Evolutionary conservation across 2,329 filamentous ascomycete genomes (phyloP).

Genomic region (Colletotrichum horii): DNA sequence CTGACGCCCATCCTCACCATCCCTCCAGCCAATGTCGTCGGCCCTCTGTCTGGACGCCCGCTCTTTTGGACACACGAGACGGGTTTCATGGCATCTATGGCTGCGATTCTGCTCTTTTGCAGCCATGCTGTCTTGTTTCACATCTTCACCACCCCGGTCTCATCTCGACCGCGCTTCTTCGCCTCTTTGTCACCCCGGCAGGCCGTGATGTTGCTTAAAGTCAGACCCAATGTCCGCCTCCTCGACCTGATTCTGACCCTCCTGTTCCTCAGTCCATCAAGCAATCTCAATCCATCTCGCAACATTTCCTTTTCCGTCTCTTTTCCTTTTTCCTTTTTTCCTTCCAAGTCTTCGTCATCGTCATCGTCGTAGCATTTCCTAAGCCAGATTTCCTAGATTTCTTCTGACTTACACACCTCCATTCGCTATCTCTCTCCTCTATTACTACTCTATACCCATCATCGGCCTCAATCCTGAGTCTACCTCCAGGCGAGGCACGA

Average conservation of each 20-base stretch:
- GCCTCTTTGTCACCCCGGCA: slow-evolving; percentile 20
- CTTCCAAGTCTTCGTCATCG: slow-evolving; percentile 11
- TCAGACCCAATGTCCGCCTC: slow-evolving; percentile 21
- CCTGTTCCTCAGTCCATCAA: slow-evolving; percentile 22
- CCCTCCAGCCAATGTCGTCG: slow-evolving; percentile 56
- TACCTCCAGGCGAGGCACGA: slow-evolving; percentile 21
- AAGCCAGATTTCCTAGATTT: slow-evolving; percentile 14
- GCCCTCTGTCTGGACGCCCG: slow-evolving; percentile 37
- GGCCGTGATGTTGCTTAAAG: slow-evolving; percentile 22
- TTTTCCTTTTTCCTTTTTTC: slow-evolving; percentile 25
- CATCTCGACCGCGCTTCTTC: slow-evolving; percentile 27
- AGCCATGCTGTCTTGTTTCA: slow-evolving; percentile 27
- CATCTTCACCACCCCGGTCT: slow-evolving; percentile 24
- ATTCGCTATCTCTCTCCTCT: slow-evolving; percentile 1
- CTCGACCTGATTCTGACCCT: slow-evolving; percentile 14
- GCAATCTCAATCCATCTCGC: slow-evolving; percentile 23
- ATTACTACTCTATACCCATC: neutral
- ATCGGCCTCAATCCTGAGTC: neutral
- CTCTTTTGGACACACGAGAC: slow-evolving; percentile 53
- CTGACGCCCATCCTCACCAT: slow-evolving; percentile 48
- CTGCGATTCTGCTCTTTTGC: slow-evolving; percentile 28
- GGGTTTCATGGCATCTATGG: slow-evolving; percentile 54
- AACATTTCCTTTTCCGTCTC: slow-evolving; percentile 27
- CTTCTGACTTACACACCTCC: slow-evolving; percentile 4
- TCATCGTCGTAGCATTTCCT: slow-evolving; percentile 13